A percentile compares a stretch with the other conserved stretches of the same genome.
Evolutionary conservation across 2,329 filamentous ascomycete genomes (phyloP).

Genomic region (Sclerotinia minor): DNA sequence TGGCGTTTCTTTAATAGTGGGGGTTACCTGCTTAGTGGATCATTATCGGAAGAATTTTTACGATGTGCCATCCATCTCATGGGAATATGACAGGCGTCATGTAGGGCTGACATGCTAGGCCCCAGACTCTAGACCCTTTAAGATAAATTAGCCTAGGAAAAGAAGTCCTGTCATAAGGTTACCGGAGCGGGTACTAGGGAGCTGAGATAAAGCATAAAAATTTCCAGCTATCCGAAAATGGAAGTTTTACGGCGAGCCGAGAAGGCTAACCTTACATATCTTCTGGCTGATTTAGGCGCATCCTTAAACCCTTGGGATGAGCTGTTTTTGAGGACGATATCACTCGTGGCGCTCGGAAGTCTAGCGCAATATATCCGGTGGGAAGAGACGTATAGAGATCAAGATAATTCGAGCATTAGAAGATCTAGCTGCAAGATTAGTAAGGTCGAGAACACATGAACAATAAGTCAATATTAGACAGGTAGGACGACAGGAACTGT

Average conservation of each 20-base stretch:
- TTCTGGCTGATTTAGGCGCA: neutral
- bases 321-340: neutral
- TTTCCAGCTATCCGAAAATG: conserved; percentile 12
- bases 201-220: conserved; percentile 10
- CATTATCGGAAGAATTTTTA: conserved; percentile 3
- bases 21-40: neutral
- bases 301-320: neutral
- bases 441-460: neutral
- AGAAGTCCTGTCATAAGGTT: neutral
- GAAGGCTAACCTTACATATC: neutral
- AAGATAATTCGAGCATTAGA: neutral
- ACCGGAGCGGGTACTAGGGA: neutral
- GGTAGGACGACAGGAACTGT: neutral
- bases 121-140: neutral
- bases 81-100: neutral
- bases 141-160: neutral
- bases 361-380: neutral
- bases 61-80: neutral
- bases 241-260: neutral
- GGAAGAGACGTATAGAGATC: neutral
- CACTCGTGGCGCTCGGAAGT: neutral
- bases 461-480: neutral
- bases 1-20: neutral
- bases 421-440: neutral
- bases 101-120: neutral